phyloP scores from a whole-genome alignment of 1,284 basidiomycete species.

The Anthracocystis walkeri region DNA sequence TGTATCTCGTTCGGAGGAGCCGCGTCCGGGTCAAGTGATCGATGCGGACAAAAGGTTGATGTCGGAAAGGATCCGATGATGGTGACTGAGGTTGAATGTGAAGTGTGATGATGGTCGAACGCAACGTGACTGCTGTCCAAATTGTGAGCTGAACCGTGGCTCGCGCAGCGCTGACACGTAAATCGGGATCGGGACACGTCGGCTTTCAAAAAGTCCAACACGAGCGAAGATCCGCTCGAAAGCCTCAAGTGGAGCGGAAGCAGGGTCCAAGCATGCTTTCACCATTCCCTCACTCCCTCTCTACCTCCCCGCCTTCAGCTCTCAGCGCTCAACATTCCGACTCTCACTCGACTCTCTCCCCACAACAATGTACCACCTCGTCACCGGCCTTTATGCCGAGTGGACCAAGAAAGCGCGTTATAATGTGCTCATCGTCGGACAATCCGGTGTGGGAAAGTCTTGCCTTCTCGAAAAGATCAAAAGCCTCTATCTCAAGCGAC shows the following conservation, averaged over 20 bases:
- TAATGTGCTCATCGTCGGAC: constrained; percentile 54
- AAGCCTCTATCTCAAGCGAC: constrained; percentile 37
- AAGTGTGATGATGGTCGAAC: too few species aligned
- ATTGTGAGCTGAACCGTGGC: background rate
- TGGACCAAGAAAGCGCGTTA: constrained; percentile 50
- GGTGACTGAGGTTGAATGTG: background rate
- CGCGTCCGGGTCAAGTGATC: background rate
- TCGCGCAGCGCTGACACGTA: background rate
- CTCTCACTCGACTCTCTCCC: background rate
- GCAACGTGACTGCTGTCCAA: too few species aligned
- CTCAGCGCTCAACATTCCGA: background rate
- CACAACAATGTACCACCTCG: constrained; percentile 43
- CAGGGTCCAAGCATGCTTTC: constrained; percentile 17
- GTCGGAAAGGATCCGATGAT: background rate
- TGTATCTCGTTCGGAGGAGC: background rate
- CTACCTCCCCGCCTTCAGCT: background rate
- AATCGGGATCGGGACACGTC: constrained; percentile 19
- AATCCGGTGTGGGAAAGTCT: constrained; percentile 56
- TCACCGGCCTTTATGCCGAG: constrained; percentile 47
- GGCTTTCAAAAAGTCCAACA: constrained; percentile 25
- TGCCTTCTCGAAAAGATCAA: constrained; percentile 56
- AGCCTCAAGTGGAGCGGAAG: background rate
- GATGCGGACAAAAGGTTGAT: background rate
- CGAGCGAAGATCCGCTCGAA: background rate
- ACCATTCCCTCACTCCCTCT: too few species aligned